These are phyloP conservation scores for Lactarius evosmus DNA, from an alignment of 768 basidiomycete genomes.

Conservation along the genomic window DNA sequence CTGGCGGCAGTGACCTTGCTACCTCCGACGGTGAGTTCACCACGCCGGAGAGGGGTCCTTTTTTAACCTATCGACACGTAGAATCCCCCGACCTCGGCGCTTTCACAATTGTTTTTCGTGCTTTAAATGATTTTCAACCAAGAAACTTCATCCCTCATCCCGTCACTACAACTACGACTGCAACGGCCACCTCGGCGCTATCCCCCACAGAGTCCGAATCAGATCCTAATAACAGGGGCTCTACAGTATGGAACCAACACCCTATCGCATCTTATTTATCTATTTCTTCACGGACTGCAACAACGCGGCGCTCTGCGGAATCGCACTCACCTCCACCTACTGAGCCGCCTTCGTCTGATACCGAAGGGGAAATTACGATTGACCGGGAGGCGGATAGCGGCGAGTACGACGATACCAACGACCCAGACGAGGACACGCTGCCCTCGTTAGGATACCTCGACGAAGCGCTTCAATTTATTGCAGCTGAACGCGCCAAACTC, in stretches of 20 bases:
- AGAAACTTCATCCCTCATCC: constrained; percentile 30
- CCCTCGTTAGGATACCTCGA: constrained; percentile 74
- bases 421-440: constrained; percentile 36
- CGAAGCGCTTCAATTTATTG: constrained; percentile 70
- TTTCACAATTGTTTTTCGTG: constrained; percentile 67
- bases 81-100: constrained; percentile 72
- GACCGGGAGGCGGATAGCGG: constrained; percentile 23
- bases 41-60: not conserved
- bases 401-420: constrained; percentile 29
- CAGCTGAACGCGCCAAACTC: constrained; percentile 61
- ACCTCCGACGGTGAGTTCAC: constrained; percentile 38
- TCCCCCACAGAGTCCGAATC: constrained; percentile 39
- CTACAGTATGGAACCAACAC: constrained; percentile 64
- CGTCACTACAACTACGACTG: constrained; percentile 28
- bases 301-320: constrained; percentile 25
- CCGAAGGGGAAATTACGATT: constrained; percentile 30
- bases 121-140: constrained; percentile 55
- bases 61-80: constrained; percentile 28
- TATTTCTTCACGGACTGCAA: constrained; percentile 31
- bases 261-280: constrained; percentile 58
- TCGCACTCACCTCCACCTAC: constrained; percentile 24
- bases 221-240: constrained; percentile 41
- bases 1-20: constrained; percentile 34
- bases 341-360: constrained; percentile 30
- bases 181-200: constrained; percentile 33